Evolutionary conservation across 108 stramenopile genomes (phyloP), one percentile per base, ranked within the genome.

Genomic region (Skeletonema tropicum): DNA sequence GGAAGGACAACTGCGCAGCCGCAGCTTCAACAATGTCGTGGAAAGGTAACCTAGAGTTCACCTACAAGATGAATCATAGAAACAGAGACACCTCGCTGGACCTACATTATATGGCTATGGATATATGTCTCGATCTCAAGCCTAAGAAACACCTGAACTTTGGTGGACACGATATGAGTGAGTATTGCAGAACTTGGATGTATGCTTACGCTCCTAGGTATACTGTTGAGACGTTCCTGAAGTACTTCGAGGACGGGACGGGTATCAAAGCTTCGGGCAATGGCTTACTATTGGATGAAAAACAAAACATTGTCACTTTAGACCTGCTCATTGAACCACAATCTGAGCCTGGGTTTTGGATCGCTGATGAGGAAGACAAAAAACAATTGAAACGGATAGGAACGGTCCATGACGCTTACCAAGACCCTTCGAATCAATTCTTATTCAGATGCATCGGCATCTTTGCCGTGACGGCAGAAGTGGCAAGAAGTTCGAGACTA

Each of bases 121-220:
- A 55, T 23, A 5, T 55, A 19, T 55, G 52, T 23, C 15, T 55
- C 23, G 52, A 55, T 10, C 23, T 55, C 21, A 23, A 8, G 5
- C 52, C 52, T 1, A 55, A 55, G 7, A 55, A 55, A 25, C 2
- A 55, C 0, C 52, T 55, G 0, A 55, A 23, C 2, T 25, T 55
- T 25, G 52, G 52, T 55, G 52, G 52, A 55, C 52, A 55, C 23
- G 52, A 55, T 21, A 55, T 55, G 52, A 23, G 23, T 23, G 52
- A 23, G 8, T 55, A 55, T 55, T 21, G 52, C 52, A 25, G 23
- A 23, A 55, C 52, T 8, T 55, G 52, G 52, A 23, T 55, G 23
- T 55, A 55, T 23, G 52, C 52, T 10, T 55, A 55, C 52, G 52
- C 52, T 55, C 52, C 52, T 8, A 55, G 19, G 9, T 21, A 55